Conservation (phyloP, 176 grass and related monocot genomes). For the Rhipidocladum racemiflorum region DNA sequence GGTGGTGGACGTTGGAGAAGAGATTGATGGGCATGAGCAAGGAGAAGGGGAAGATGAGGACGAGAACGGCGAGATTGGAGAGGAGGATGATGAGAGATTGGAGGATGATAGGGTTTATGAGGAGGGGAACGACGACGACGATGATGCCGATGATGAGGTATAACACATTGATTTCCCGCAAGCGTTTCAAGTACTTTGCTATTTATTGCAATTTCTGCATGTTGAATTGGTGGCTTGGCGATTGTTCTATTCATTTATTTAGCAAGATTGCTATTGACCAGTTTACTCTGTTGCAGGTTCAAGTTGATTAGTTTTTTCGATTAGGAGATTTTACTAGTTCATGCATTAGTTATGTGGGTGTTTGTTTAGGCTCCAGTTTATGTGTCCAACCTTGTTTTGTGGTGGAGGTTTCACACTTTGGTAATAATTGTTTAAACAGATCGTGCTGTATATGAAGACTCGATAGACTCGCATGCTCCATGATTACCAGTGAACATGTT, state of each 20-base stretch:
- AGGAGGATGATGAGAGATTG: constrained; percentile 64
- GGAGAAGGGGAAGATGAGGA: constrained; percentile 86
- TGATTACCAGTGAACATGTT: neutral
- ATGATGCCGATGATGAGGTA: constrained; percentile 93
- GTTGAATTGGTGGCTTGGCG: neutral
- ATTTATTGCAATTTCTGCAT: neutral
- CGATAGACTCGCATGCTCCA: too few species aligned
- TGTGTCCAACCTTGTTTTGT: neutral
- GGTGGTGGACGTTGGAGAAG: constrained; percentile 35
- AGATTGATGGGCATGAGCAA: constrained; percentile 94
- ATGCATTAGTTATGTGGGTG: neutral
- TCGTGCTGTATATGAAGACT: neutral
- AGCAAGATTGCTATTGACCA: neutral
- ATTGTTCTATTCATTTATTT: neutral
- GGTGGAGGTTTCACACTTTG: neutral
- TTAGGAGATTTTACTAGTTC: neutral
- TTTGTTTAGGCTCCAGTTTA: neutral
- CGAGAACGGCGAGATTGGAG: constrained; percentile 81
- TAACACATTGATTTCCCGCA: neutral
- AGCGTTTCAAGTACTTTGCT: neutral
- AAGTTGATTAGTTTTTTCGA: neutral
- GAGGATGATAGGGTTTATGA: constrained; percentile 55
- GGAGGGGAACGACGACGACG: constrained; percentile 44
- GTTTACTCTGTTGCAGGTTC: neutral
- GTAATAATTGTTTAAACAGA: neutral